Evolutionary conservation across 1,284 basidiomycete species (phyloP), one percentile per base, ranked within the genome.

Genomic region (Phylloboletellus chloephorus): DNA sequence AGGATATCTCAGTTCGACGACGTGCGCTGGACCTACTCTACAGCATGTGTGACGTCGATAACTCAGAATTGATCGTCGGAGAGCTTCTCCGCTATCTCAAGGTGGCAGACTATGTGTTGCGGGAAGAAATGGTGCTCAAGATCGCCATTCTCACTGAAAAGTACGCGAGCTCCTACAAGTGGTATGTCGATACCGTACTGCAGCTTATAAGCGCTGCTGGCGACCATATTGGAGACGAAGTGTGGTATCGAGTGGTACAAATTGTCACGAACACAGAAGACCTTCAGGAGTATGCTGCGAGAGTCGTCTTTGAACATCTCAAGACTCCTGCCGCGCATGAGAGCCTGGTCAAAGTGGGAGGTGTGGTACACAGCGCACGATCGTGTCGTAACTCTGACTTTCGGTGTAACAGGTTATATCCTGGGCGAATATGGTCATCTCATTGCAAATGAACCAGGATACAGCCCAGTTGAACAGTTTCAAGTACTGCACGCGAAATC

Each of bases 231-330:
- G 93, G 95, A 39, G 95, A 98, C 50, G 94, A 98, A 68, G 94
- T 98, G 20, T 98, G 96, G 96, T 98, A 95, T 65, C 88, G 96
- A 39, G 92, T 98, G 29, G 86, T 98, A 15, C 96, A 98, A 62
- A 96, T 98, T 47, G 92, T 97, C 22, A 96, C 92, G 36, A 98
- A 98, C 63, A 98, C 95, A 34, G 95, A 98, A 62, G 92, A 98
- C 64, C 72, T 98, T 26, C 90, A 95, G 63, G 75, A 87, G 48
- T 99, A 99, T 66, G 95, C 96, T 3, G 91, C 92, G 3, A 84
- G 83, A 53, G 92, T 92, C n/a, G 82, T 95, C 23, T 91, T 93
- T 55, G 87, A 92, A 56, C 86, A 97, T 57, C 70, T 99, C 52
- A 88, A 85, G 58, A 77, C 82, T 16, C 82, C 92, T 12, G 81